These are phyloP conservation scores for Metarhizium brunneum DNA, from an alignment of 2,329 filamentous ascomycete species.

Conservation along the genomic window DNA sequence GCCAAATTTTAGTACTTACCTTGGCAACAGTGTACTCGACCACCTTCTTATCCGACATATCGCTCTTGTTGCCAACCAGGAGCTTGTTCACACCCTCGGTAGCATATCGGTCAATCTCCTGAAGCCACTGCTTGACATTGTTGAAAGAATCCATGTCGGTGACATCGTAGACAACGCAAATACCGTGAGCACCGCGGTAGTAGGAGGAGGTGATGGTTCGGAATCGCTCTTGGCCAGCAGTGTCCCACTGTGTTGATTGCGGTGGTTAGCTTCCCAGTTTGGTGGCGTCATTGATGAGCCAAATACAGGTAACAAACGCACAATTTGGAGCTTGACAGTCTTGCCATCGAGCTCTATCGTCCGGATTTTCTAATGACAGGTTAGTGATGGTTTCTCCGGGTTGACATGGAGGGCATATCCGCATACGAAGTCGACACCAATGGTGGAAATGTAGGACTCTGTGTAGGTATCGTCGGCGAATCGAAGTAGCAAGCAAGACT, in stretches of 20 bases:
- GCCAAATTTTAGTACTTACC: constrained; percentile 44
- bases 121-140: constrained; percentile 99
- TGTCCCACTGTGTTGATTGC: constrained; percentile 70
- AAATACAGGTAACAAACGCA: constrained; percentile 38
- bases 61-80: constrained; percentile 98
- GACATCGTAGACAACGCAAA: constrained; percentile 99
- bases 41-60: constrained; percentile 99
- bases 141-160: constrained; percentile 99
- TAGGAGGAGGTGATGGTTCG: constrained; percentile 99
- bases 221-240: constrained; percentile 98
- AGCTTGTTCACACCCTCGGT: constrained; percentile 99
- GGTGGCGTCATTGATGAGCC: background rate
- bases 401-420: background rate
- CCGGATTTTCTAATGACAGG: constrained; percentile 76
- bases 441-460: constrained; percentile 99
- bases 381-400: constrained; percentile 8
- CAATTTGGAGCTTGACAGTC: constrained; percentile 99
- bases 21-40: constrained; percentile 99
- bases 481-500: constrained; percentile 95
- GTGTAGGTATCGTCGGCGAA: constrained; percentile 99
- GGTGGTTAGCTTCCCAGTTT: background rate
- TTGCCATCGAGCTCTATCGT: constrained; percentile 99
- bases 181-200: constrained; percentile 97
- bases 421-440: constrained; percentile 97
- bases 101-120: constrained; percentile 98